Percentiles rank a stretch among this genome's conserved stretches.
These are phyloP conservation scores for Litsea cubeba DNA, from an alignment of 164 flowering plant species.

Conservation along the genomic window DNA sequence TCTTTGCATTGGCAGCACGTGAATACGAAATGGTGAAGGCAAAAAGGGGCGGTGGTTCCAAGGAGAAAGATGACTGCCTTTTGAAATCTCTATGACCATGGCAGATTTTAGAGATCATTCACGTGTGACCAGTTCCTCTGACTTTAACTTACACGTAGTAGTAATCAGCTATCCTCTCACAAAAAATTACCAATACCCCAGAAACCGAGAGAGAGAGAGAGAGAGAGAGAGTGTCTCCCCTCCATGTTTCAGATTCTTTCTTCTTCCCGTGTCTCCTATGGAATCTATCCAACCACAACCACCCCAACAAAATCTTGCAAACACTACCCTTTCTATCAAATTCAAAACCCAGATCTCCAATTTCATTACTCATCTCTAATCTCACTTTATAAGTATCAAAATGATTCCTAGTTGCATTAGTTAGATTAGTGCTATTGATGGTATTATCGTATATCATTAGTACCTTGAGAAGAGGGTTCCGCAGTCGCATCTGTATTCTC, in stretches of 20 bases:
- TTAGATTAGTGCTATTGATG: background rate
- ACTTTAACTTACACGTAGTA: constrained; percentile 17
- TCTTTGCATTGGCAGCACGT: constrained; percentile 46
- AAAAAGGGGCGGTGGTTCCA: constrained; percentile 27
- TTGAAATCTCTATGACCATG: constrained; percentile 18
- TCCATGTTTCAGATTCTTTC: background rate
- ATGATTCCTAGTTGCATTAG: background rate
- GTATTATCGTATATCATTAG: background rate
- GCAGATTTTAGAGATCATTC: constrained; percentile 26
- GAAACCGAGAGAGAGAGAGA: background rate
- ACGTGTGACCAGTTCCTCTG: constrained; percentile 33
- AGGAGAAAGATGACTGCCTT: constrained; percentile 18
- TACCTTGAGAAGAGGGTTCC: constrained; percentile 95
- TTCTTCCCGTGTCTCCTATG: background rate
- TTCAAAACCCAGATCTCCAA: background rate
- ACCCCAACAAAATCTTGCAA: background rate
- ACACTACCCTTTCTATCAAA: background rate
- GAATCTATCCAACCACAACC: constrained; percentile 19
- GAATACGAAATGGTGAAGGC: constrained; percentile 25
- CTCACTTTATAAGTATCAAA: background rate
- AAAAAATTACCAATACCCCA: too few relatives aligned
- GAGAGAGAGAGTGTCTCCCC: background rate
- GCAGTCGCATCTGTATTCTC: constrained; percentile 85
- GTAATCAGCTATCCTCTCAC: background rate
- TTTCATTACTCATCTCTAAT: background rate